Evolutionary conservation across 208 protist species (phyloP).

Genomic region (Acanthamoeba healyi): DNA sequence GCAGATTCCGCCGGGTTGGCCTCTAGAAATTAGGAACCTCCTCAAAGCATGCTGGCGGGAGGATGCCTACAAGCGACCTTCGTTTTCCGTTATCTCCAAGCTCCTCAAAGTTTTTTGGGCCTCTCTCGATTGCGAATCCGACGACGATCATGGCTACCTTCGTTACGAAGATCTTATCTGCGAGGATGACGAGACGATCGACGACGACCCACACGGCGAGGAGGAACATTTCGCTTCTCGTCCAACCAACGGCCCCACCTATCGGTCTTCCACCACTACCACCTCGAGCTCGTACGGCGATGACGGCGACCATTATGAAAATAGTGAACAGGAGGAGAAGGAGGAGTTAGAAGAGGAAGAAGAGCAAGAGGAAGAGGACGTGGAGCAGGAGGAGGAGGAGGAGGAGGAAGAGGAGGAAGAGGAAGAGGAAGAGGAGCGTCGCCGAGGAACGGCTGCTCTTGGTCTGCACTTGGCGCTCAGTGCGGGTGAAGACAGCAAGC

Average conservation of each 20-base stretch:
- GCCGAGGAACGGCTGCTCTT: too few relatives aligned
- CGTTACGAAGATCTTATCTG: slow-evolving; percentile 7
- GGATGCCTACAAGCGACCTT: slow-evolving; percentile 7
- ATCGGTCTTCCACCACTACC: too few relatives aligned
- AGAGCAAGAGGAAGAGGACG: neutral
- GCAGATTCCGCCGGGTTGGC: neutral
- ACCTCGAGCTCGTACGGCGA: neutral
- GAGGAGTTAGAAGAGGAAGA: neutral
- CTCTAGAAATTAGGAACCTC: neutral
- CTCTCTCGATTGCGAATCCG: neutral
- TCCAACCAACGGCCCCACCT: neutral
- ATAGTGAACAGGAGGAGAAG: neutral
- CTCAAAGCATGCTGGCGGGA: neutral
- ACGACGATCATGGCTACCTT: neutral
- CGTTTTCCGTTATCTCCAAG: neutral
- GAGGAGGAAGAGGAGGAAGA: neutral
- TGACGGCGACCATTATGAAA: neutral
- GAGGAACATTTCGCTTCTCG: neutral
- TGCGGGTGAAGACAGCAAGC: too few relatives aligned
- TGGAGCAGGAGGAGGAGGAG: neutral
- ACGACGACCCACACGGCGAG: neutral
- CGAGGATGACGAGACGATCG: neutral
- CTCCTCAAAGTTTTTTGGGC: slow-evolving; percentile 5
- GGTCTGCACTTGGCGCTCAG: too few relatives aligned
- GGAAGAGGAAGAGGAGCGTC: too few relatives aligned